phyloP scores from a whole-genome alignment of 2,329 filamentous ascomycete species.

The Calonectria pseudoturangicola region DNA sequence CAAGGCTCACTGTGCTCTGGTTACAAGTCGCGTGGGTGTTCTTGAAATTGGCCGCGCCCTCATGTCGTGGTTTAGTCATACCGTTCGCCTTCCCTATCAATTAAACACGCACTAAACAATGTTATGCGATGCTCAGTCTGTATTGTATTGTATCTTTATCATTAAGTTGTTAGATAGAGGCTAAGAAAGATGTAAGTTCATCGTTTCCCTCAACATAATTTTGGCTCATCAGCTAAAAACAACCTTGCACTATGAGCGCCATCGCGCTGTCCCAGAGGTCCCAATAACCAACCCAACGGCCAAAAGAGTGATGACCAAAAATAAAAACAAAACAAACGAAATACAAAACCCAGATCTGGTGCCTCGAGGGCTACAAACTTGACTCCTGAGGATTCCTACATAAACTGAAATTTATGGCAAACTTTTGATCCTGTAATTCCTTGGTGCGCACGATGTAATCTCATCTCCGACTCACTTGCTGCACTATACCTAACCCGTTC shows the following conservation, averaged over 20 bases:
- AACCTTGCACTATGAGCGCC: background rate
- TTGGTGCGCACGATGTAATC: constrained; percentile 44
- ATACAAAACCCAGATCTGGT: background rate
- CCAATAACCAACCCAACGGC: background rate
- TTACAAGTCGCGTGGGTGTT: background rate
- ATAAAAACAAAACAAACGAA: background rate
- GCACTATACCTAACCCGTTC: constrained; percentile 41
- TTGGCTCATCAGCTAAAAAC: background rate
- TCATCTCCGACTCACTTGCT: constrained; percentile 42
- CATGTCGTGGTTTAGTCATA: background rate
- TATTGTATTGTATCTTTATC: background rate
- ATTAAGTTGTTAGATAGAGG: background rate
- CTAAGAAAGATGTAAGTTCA: background rate
- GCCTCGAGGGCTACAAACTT: background rate
- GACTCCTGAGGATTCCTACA: background rate
- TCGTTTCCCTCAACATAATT: background rate
- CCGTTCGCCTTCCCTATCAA: background rate
- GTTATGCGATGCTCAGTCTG: background rate
- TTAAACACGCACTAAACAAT: background rate
- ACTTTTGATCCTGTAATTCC: constrained; percentile 36
- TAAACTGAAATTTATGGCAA: background rate
- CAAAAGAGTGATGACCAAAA: constrained; percentile 11
- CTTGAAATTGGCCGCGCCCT: background rate
- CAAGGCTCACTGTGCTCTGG: background rate
- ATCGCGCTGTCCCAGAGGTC: background rate